Evolutionary conservation across 495 filamentous ascomycete species (phyloP).

Genomic region (Hyphodiscus hymeniophilus): DNA sequence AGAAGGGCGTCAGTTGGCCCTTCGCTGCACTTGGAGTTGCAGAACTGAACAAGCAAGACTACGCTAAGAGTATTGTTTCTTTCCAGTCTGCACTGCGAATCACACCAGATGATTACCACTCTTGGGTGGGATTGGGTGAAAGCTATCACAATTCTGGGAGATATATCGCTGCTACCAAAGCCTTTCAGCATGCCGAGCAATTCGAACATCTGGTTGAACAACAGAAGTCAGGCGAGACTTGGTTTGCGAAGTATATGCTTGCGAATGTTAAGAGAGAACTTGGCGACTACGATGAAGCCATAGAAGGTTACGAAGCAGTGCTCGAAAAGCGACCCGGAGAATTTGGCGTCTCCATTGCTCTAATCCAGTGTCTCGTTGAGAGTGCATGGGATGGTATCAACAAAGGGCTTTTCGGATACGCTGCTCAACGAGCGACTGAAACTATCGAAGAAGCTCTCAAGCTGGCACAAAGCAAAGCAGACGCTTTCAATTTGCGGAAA

Average conservation of each 20-base stretch:
- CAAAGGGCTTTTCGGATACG: slow-evolving; percentile 74
- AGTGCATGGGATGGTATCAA: slow-evolving; percentile 69
- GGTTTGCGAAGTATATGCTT: slow-evolving; percentile 97
- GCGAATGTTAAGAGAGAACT: slow-evolving; percentile 90
- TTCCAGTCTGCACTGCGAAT: slow-evolving; percentile 88
- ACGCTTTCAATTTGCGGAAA: slow-evolving; percentile 94
- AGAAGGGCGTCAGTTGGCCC: slow-evolving; percentile 89
- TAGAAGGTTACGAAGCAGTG: slow-evolving; percentile 64
- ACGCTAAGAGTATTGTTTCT: slow-evolving; percentile 73
- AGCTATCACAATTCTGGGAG: slow-evolving; percentile 91
- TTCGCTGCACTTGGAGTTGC: slow-evolving; percentile 95
- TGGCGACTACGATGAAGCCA: slow-evolving; percentile 78
- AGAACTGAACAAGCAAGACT: slow-evolving; percentile 91
- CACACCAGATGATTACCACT: slow-evolving; percentile 78
- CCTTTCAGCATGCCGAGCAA: slow-evolving; percentile 71
- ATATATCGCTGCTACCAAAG: slow-evolving; percentile 86
- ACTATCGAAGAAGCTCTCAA: slow-evolving; percentile 46
- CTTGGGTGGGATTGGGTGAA: slow-evolving; percentile 92
- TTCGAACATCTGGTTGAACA: slow-evolving; percentile 48
- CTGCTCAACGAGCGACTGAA: slow-evolving; percentile 55
- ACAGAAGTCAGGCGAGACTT: slow-evolving; percentile 49
- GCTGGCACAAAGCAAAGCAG: slow-evolving; percentile 42
- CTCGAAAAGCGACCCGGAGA: slow-evolving; percentile 58
- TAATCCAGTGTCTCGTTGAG: slow-evolving; percentile 81
- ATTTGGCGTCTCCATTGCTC: slow-evolving; percentile 75